Evolutionary conservation across 495 filamentous ascomycete genomes (phyloP), one percentile per base, ranked within the genome.

Genomic region (Rusavskia elegans): DNA sequence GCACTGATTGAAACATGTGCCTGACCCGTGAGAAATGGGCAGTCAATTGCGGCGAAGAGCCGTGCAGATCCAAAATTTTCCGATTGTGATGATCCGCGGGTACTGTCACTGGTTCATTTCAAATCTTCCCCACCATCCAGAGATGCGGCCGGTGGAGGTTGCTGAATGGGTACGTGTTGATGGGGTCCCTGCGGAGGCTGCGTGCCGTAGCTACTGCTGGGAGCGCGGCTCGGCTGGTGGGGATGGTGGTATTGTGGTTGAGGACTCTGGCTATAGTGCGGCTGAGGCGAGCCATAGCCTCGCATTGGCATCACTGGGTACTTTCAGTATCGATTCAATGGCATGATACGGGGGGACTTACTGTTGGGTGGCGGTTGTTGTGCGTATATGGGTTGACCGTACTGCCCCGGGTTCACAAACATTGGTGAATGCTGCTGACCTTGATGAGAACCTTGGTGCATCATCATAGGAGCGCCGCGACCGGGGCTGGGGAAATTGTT

Each of bases 401-500:
- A 84, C 55, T 79, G 79, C 57, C 71, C 77, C 30, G 80, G 81
- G 51, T 76, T 76, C 79, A 85, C 82, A 49, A 76, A 85, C 61
- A 85, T 76, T 48, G 71, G 73, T 6, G 72, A 35, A 10, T 35
- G 68, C 44, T 70, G 67, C 56, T 87, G 83, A 16, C 83, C 83
- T 55, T 83, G 81, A 56, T 87, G 84, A 20, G 84, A 88, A 48
- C 82, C 82, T 63, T 79, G 74, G 59, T 86, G 83, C 77, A 87
- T 85, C 85, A 90, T 89, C 69, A 89, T 82, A 2, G 85, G 86
- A 1, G 84, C 78, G 25, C 77, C 77, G 19, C 85, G 76, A 49
- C 85, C 79, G 1, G 87, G 86, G 60, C 85, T 90, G n/a, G 85
- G 84, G 65, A 83, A 95, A 17, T 85, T 85, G 59, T 81, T 89